phyloP scores from a whole-genome alignment of 2,329 filamentous ascomycete genomes.

The Akanthomyces muscarius region DNA sequence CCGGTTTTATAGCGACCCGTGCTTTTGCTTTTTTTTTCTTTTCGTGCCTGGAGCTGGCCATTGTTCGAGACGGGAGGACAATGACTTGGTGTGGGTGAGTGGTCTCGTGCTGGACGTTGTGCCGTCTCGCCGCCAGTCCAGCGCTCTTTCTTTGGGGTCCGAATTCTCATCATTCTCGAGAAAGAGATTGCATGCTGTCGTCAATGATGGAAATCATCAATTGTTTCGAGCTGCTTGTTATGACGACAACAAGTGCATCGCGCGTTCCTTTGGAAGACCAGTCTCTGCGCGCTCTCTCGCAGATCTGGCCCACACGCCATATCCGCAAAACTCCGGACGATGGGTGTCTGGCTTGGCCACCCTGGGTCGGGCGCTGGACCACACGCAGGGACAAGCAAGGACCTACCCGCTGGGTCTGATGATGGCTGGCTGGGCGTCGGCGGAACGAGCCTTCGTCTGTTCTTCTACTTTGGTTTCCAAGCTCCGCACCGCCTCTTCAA shows the following conservation, averaged over 20 bases:
- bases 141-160: not conserved
- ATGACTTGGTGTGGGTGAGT: not conserved
- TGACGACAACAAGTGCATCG: not conserved
- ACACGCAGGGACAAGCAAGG: not conserved
- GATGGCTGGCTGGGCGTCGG: not conserved
- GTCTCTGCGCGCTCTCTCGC: not conserved
- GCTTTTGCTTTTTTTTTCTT: not conserved
- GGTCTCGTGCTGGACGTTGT: not conserved
- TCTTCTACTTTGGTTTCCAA: not conserved
- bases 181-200: not conserved
- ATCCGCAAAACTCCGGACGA: conserved; percentile 11
- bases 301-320: conserved; percentile 13
- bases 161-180: not conserved
- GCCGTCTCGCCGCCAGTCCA: not conserved
- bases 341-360: not conserved
- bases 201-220: not conserved
- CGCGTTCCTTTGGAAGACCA: not conserved
- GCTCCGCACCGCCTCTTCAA: not conserved
- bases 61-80: not conserved
- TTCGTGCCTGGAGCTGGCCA: not conserved
- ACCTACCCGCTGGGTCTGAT: not conserved
- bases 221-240: not conserved
- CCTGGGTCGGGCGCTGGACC: not conserved
- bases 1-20: conserved; percentile 1
- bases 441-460: conserved; percentile 9